These are phyloP conservation scores for Apiotrichum domesticum DNA, from an alignment of 1,284 basidiomycete genomes.

Conservation along the genomic window DNA sequence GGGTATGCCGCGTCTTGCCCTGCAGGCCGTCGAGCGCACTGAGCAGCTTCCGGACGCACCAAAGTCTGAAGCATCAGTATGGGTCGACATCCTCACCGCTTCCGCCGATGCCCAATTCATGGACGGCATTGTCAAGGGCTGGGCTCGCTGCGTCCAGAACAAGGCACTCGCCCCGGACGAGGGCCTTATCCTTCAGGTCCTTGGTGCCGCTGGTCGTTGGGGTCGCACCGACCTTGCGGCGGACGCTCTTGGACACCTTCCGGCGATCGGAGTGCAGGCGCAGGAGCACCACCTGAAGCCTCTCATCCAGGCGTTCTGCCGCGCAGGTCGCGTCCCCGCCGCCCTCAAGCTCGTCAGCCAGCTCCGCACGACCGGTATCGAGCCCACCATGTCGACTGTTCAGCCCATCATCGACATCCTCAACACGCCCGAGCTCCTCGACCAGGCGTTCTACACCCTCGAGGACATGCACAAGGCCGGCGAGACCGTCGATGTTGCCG, in stretches of 20 bases:
- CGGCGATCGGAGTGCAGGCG: conserved; percentile 50
- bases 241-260: conserved; percentile 57
- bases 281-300: conserved; percentile 53
- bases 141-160: conserved; percentile 57
- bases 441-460: conserved; percentile 60
- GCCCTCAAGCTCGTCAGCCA: conserved; percentile 34
- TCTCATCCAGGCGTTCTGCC: conserved; percentile 43
- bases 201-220: conserved; percentile 65
- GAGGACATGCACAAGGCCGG: conserved; percentile 57
- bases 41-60: conserved; percentile 13
- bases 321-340: conserved; percentile 35
- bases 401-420: conserved; percentile 53
- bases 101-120: conserved; percentile 47
- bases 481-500: conserved; percentile 54
- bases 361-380: conserved; percentile 31
- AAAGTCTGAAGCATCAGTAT: conserved; percentile 15
- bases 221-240: conserved; percentile 64
- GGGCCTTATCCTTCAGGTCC: conserved; percentile 62
- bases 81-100: conserved; percentile 33
- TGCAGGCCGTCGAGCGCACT: conserved; percentile 25
- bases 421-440: conserved; percentile 54
- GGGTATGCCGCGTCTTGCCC: conserved; percentile 30
- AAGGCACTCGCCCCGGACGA: conserved; percentile 61
- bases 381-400: conserved; percentile 28
- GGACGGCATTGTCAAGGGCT: conserved; percentile 60